A percentile compares a stretch with the other conserved stretches of the same genome.
These are phyloP conservation scores for Xylaria sp. DNA, from an alignment of 2,329 filamentous ascomycete species.

Conservation along the genomic window DNA sequence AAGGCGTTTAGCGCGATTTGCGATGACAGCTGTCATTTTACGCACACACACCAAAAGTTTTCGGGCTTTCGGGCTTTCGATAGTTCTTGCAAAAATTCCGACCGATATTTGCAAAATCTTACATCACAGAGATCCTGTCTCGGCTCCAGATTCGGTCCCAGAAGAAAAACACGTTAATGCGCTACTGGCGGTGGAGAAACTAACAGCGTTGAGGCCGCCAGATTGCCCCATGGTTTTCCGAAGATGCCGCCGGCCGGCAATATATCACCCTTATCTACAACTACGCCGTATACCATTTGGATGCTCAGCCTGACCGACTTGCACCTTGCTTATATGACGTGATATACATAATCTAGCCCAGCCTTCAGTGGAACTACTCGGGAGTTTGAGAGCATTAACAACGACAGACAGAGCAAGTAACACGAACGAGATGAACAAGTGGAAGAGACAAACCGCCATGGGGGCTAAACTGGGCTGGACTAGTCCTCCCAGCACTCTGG, in stretches of 20 bases:
- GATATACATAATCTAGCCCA: not conserved
- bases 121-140: not conserved
- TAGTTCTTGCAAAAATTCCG: not conserved
- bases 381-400: not conserved
- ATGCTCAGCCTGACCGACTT: not conserved
- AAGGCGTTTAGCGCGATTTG: not conserved
- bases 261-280: not conserved
- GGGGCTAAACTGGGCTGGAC: constrained; percentile 8
- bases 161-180: constrained; percentile 1
- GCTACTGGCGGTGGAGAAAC: constrained; percentile 2
- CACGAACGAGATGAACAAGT: not conserved
- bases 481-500: constrained; percentile 29
- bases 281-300: not conserved
- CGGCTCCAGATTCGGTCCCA: not conserved
- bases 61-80: not conserved
- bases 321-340: not conserved
- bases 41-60: not conserved
- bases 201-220: not conserved
- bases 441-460: not conserved
- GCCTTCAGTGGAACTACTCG: not conserved
- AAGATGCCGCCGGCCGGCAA: constrained; percentile 27
- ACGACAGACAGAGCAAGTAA: too few relatives aligned
- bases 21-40: not conserved
- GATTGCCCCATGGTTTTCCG: constrained; percentile 8
- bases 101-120: not conserved